Conservation (phyloP, 768 basidiomycete genomes). For the Calocera viscosa region DNA sequence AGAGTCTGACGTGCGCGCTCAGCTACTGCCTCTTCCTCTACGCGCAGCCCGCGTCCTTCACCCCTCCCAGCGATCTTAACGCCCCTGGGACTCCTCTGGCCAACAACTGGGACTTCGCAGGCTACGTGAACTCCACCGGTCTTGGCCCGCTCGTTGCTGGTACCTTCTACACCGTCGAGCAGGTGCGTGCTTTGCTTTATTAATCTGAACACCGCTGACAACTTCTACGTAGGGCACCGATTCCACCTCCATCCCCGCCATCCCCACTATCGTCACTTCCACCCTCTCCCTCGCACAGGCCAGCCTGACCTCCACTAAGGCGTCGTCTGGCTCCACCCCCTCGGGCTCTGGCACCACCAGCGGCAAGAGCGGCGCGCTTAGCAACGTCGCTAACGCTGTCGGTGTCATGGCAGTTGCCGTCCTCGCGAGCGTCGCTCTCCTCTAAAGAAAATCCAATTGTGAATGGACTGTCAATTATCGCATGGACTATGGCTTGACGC, state of each 20-base stretch:
- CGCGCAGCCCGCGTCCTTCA: conserved; percentile 49
- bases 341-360: conserved; percentile 14
- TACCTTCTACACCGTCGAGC: conserved; percentile 62
- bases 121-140: conserved; percentile 43
- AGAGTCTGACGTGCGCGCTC: conserved; percentile 7
- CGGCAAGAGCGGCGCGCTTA: conserved; percentile 5
- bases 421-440: not conserved
- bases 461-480: not conserved
- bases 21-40: conserved; percentile 62
- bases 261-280: conserved; percentile 53
- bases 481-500: not conserved
- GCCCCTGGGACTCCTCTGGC: conserved; percentile 40
- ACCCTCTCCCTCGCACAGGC: conserved; percentile 34
- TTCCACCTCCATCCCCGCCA: conserved; percentile 40
- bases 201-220: too few species aligned
- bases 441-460: not conserved
- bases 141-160: conserved; percentile 52
- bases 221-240: conserved; percentile 36
- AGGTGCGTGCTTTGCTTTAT: conserved; percentile 16
- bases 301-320: conserved; percentile 13
- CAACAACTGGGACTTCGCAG: conserved; percentile 39
- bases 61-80: conserved; percentile 45
- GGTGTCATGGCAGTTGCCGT: not conserved
- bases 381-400: not conserved
- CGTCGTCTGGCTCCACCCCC: conserved; percentile 15